These are phyloP conservation scores for Scutellaria galericulata DNA, from an alignment of 257 asterid genomes.

Conservation along the genomic window DNA sequence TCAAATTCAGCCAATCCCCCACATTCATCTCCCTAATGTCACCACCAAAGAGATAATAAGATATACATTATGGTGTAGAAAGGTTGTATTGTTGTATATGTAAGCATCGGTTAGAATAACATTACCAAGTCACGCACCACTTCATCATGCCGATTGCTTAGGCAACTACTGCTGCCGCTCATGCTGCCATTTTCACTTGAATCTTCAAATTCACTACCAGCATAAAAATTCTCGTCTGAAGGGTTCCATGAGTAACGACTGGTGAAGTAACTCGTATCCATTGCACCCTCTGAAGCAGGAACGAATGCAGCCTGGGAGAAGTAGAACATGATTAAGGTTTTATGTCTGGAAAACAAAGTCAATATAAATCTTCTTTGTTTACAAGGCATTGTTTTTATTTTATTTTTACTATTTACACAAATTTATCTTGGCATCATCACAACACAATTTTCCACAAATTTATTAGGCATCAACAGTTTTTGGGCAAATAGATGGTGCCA, in stretches of 20 bases:
- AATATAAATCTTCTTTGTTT: no score
- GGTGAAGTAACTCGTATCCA: constrained; percentile 93
- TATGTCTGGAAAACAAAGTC: no score
- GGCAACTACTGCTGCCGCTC: constrained; percentile 86
- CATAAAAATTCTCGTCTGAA: constrained; percentile 85
- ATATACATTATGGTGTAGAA: neutral
- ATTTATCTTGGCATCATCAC: no score
- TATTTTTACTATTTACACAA: no score
- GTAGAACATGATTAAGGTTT: neutral
- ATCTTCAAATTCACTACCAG: constrained; percentile 85
- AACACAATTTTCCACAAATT: no score
- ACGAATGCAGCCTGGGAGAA: constrained; percentile 86
- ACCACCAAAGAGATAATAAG: constrained; percentile 28
- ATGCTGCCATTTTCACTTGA: constrained; percentile 84
- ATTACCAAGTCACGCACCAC: constrained; percentile 48
- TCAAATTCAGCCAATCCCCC: constrained; percentile 71
- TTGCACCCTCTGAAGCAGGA: constrained; percentile 92
- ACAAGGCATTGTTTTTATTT: no score
- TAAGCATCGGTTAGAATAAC: neutral
- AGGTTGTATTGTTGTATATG: neutral
- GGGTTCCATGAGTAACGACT: constrained; percentile 95
- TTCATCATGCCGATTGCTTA: constrained; percentile 93
- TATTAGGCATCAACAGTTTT: constrained; percentile 25
- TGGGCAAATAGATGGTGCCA: neutral
- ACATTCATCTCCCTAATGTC: constrained; percentile 77